Evolutionary conservation across 148 eudicot species (phyloP).

Genomic region (Amaranthus hypochondriacus): DNA sequence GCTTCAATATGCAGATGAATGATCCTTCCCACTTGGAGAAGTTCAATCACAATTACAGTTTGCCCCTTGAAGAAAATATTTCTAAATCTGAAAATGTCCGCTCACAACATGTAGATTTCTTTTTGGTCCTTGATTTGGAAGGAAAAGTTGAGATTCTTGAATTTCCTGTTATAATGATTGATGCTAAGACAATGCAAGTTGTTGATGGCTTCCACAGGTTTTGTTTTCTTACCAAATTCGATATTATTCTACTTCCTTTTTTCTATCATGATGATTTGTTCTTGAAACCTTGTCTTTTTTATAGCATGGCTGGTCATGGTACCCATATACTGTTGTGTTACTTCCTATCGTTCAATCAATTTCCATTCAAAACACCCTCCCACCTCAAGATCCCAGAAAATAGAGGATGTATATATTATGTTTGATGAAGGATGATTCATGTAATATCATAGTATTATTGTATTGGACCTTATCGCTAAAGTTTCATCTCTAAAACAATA

Average conservation of each 20-base stretch:
- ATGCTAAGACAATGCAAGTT: constrained; percentile 68
- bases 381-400: neutral
- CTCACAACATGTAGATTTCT: constrained; percentile 62
- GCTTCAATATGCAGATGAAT: constrained; percentile 53
- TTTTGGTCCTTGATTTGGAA: constrained; percentile 87
- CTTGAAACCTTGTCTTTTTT: neutral
- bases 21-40: constrained; percentile 63
- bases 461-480: neutral
- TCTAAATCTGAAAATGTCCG: constrained; percentile 28
- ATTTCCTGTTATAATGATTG: constrained; percentile 81
- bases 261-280: neutral
- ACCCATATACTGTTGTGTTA: neutral
- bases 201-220: constrained; percentile 92
- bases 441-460: neutral
- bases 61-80: constrained; percentile 35
- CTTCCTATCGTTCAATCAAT: neutral
- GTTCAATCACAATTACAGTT: constrained; percentile 62
- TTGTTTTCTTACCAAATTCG: constrained; percentile 12
- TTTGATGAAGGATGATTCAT: neutral
- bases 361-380: no score
- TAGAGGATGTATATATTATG: neutral
- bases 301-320: neutral
- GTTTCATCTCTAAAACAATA: neutral
- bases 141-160: constrained; percentile 97
- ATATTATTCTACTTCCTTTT: neutral